phyloP scores from a whole-genome alignment of 352 stramenopile species.

The Phytophthora constricta region DNA sequence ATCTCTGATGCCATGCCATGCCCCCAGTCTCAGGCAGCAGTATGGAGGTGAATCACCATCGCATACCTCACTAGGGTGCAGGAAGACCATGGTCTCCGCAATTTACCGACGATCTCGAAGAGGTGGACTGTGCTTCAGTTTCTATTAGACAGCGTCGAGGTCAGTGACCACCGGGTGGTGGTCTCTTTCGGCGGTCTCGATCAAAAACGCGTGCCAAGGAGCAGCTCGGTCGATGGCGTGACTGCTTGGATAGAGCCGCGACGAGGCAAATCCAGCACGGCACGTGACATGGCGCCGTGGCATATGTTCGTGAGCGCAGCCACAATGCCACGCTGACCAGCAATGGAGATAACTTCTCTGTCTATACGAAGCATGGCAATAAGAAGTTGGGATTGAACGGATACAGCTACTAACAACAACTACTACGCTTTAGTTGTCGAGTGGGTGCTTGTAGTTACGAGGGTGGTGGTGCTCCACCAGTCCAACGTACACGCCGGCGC shows the following conservation, averaged over 20 bases:
- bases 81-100: background rate
- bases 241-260: conserved; percentile 22
- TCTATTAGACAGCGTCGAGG: conserved; percentile 8
- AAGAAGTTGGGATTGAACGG: background rate
- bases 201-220: conserved; percentile 16
- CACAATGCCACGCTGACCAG: conserved; percentile 14
- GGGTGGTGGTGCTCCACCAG: conserved; percentile 50
- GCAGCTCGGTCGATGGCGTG: conserved; percentile 19
- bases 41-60: no score
- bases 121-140: background rate
- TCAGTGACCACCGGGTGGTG: background rate
- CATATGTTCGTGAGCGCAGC: conserved; percentile 24
- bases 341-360: background rate
- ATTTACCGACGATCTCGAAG: background rate
- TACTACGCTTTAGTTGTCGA: conserved; percentile 21
- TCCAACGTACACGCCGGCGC: conserved; percentile 38
- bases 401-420: background rate
- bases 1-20: no score
- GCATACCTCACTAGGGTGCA: no score
- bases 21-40: no score
- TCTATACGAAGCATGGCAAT: no score
- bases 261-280: conserved; percentile 16
- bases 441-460: conserved; percentile 40
- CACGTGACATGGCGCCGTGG: conserved; percentile 26
- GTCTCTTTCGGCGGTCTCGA: conserved; percentile 27